Evolutionary conservation across 2,329 filamentous ascomycete genomes (phyloP), one percentile per base, ranked within the genome.

Genomic region (Didymella segeticola): DNA sequence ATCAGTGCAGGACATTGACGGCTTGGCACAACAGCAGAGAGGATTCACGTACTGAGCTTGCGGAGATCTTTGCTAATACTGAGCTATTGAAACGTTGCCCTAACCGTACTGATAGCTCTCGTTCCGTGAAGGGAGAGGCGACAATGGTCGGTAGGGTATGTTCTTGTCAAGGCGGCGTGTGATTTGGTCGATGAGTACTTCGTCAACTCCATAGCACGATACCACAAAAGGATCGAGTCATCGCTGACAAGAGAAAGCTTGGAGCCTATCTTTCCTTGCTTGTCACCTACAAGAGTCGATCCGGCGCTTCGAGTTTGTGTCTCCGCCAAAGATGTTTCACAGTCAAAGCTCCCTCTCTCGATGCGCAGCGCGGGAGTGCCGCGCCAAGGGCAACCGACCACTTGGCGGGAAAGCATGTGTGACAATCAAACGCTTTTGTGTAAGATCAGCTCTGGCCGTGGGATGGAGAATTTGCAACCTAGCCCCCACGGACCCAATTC

Each of bases 311-410:
- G 36, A 52, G 34, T 39, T 41, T 49, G 27, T 48, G 27, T 41
- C 10, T 36, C 23, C 39, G 17, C 25, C 19, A n/a, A 20, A 39
- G 15, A 15, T 43, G 48, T 50, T 48, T 54, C 43, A 47, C 38
- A 19, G 20, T 39, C 37, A 22, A 37, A 43, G 46, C 38, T 41
- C 38, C 12, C 38, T 27, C n/a, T 29, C 20, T 31, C n/a, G 17
- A 49, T 37, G 29, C 29, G 42, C 19, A 41, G 19, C 39, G 53
- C 55, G 53, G 62, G 51, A 60, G 43, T 48, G 41, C 49, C 56
- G 37, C 23, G 63, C 61, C 61, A 66, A 64, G 63, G 29, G 20
- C 26, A 27, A 52, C 33, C 56, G 54, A 63, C 64, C 61, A 54
- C 29, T 66, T 64, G 61, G 63, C 63, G 20, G 45, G 46, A 27